Conservation (phyloP, 805 yeast species). For the Ogataea salicorniae region DNA sequence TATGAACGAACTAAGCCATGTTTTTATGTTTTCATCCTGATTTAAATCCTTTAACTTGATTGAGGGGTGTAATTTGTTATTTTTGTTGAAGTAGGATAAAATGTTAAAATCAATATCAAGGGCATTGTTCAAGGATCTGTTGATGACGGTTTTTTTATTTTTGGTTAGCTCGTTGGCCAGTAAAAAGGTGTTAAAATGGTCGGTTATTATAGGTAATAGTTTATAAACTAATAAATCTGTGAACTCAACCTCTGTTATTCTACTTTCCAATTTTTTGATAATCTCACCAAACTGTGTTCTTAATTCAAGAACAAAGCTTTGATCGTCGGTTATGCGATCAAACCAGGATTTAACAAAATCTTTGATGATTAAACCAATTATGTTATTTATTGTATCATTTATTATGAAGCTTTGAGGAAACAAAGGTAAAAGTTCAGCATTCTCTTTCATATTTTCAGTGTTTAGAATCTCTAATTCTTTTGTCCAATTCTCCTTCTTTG, state of each 20-base stretch:
- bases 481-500: constrained; percentile 28
- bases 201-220: constrained; percentile 59
- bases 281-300: constrained; percentile 39
- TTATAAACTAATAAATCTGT: constrained; percentile 53
- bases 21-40: constrained; percentile 39
- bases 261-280: constrained; percentile 35
- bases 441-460: constrained; percentile 5
- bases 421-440: constrained; percentile 5
- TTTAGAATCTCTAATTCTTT: constrained; percentile 15
- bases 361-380: constrained; percentile 42
- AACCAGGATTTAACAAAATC: constrained; percentile 61
- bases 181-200: constrained; percentile 53
- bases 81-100: constrained; percentile 37
- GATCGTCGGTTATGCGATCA: constrained; percentile 36
- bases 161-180: constrained; percentile 35
- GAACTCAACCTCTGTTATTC: constrained; percentile 44
- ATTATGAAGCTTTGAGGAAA: constrained; percentile 47
- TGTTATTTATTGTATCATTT: constrained; percentile 46
- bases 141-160: constrained; percentile 20
- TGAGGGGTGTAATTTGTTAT: constrained; percentile 57
- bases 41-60: constrained; percentile 35
- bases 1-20: constrained; percentile 42
- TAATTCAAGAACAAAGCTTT: constrained; percentile 38
- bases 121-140: constrained; percentile 18
- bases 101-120: constrained; percentile 36